These are phyloP conservation scores for Xylariaceae sp. DNA, from an alignment of 2,329 filamentous ascomycete genomes.

Conservation along the genomic window DNA sequence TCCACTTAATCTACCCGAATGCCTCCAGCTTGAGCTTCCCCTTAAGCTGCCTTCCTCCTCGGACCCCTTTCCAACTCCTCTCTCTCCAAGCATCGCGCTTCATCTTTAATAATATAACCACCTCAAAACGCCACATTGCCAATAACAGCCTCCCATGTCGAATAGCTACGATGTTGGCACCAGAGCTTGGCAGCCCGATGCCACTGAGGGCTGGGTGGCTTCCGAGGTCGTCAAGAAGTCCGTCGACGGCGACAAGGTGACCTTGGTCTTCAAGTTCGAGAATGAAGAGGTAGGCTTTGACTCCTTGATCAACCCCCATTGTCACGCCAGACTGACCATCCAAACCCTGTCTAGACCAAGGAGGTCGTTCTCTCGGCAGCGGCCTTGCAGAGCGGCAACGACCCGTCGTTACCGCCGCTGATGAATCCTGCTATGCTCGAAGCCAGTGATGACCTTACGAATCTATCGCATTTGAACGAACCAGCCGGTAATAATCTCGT, in stretches of 20 bases:
- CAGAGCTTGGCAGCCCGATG: conserved; percentile 96
- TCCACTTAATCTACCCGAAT: conserved; percentile 16
- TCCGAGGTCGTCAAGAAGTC: conserved; percentile 89
- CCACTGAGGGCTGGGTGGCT: conserved; percentile 93
- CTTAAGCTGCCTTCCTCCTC: conserved; percentile 13
- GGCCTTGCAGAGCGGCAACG: conserved; percentile 72
- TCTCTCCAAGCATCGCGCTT: conserved; percentile 15
- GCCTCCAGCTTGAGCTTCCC: conserved; percentile 23
- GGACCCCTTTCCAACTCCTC: conserved; percentile 2
- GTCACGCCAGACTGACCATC: conserved; percentile 10
- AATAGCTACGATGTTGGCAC: conserved; percentile 95
- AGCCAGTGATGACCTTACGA: conserved; percentile 96
- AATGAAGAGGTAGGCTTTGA: conserved; percentile 76
- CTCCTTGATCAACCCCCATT: background rate
- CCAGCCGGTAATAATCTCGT: conserved; percentile 65
- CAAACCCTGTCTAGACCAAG: conserved; percentile 57
- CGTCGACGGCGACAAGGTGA: conserved; percentile 79
- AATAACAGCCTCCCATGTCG: conserved; percentile 60
- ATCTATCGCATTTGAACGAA: conserved; percentile 95
- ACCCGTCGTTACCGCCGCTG: conserved; percentile 77
- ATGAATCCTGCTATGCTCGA: conserved; percentile 99
- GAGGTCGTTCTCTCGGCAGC: conserved; percentile 71
- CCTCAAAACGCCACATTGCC: conserved; percentile 7
- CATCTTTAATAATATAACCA: conserved; percentile 4
- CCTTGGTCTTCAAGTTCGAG: conserved; percentile 80